These are phyloP conservation scores for Acanthamoeba culbertsoni DNA, from an alignment of 208 protist genomes.

Conservation along the genomic window DNA sequence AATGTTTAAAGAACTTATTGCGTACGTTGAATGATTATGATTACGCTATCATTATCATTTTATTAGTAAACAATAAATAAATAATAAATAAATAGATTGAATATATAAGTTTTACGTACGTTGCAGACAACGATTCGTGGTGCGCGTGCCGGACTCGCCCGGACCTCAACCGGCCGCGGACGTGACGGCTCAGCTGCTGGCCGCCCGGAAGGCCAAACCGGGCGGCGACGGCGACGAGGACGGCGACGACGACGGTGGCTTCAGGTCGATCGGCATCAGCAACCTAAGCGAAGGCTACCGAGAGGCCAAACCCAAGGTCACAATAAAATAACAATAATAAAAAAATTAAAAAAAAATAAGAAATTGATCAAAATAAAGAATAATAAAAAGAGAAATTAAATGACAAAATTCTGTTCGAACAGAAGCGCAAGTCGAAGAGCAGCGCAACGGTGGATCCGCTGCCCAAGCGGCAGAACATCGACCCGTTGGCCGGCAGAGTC, in stretches of 20 bases:
- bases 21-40: neutral
- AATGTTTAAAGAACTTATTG: neutral
- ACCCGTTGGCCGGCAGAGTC: neutral
- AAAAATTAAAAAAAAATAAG: too few species aligned
- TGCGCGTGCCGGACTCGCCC: slow-evolving; percentile 15
- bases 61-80: too few species aligned
- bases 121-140: neutral
- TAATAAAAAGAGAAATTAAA: neutral
- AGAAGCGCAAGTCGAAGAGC: neutral
- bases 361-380: neutral
- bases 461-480: neutral
- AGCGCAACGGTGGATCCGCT: neutral
- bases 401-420: neutral
- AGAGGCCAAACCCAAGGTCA: neutral
- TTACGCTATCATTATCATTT: too few species aligned
- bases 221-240: neutral
- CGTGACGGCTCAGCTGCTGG: neutral
- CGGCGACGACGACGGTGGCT: neutral
- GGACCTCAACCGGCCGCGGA: neutral
- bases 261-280: neutral
- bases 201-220: neutral
- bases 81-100: too few species aligned
- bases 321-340: too few species aligned
- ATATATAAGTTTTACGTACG: too few species aligned
- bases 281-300: slow-evolving; percentile 27